phyloP scores from a whole-genome alignment of 805 yeast species.

The Tetrapisispora nanseiensis region DNA sequence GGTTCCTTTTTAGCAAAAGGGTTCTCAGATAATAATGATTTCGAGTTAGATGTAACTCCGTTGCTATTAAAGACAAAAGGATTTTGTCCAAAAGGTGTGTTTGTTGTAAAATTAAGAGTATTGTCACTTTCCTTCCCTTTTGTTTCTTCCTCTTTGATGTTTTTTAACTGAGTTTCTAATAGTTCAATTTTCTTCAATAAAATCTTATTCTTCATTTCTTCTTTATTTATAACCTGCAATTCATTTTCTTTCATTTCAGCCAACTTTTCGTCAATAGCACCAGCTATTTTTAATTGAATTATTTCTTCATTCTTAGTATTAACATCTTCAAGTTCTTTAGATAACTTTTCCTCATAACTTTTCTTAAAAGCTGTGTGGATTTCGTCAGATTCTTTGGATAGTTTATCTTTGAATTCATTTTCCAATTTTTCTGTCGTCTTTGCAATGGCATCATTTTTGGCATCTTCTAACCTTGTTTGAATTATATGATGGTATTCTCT shows the following conservation, averaged over 20 bases:
- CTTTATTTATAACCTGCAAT: slow-evolving; percentile 25
- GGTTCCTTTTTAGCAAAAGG: background rate
- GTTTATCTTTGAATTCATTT: slow-evolving; percentile 44
- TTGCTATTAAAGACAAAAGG: background rate
- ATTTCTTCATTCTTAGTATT: slow-evolving; percentile 6
- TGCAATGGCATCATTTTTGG: slow-evolving; percentile 34
- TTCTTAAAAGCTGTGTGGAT: slow-evolving; percentile 8
- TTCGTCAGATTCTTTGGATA: slow-evolving; percentile 22
- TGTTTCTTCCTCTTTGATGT: slow-evolving; percentile 13
- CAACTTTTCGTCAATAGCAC: slow-evolving; percentile 22
- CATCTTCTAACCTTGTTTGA: slow-evolving; percentile 27
- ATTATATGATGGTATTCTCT: slow-evolving; percentile 23
- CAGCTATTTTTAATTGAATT: slow-evolving; percentile 25
- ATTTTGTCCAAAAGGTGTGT: background rate
- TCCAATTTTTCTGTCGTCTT: slow-evolving; percentile 38
- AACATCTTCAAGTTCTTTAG: slow-evolving; percentile 5
- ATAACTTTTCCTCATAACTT: slow-evolving; percentile 10
- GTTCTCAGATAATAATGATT: background rate
- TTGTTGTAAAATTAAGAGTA: background rate
- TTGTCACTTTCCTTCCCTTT: slow-evolving; percentile 2
- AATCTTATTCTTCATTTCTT: slow-evolving; percentile 23
- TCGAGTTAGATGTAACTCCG: background rate
- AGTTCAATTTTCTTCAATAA: slow-evolving; percentile 23
- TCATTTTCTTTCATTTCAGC: slow-evolving; percentile 18
- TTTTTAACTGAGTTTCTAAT: slow-evolving; percentile 15